Evolutionary conservation across 441 rosid genomes (phyloP), one percentile per base, ranked within the genome.

Genomic region (Caryocar brasiliense): DNA sequence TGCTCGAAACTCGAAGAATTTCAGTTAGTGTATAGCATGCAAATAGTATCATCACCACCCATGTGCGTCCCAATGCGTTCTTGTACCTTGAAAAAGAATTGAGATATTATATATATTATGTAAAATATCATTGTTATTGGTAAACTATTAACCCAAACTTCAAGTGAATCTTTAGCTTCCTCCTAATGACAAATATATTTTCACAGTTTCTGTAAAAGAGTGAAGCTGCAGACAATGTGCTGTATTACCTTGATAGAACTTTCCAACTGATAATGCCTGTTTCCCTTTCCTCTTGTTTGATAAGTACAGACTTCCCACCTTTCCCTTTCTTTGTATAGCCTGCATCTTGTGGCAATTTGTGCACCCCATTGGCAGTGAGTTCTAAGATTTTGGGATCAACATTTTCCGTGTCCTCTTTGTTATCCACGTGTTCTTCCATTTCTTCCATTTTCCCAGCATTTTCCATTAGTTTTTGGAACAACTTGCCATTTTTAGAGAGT

Each of bases 371-470:
- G 50, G 63, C 62, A 59, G 35, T 42, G 21, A 32, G 53, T 56
- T 65, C 77, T 59, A 67, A 42, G 50, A 12, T 68, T 63, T 59
- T 62, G 34, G 42, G 45, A 24, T 58, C 59, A 15, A 23, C 26
- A 56, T 28, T 66, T 44, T 68, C 46, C 9, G 26, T 47, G 9
- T 72, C 66, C 35, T 62, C 57, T 7, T 25, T 7, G 4, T 25
- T 69, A 44, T 58, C 62, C 15, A 5, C 34, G 27, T 46, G 47
- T n/a, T 75, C 80, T 56, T 77, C 75, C 73, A 73, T 62, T 40
- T 78, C 79, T 49, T 82, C 97, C 93, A 86, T 84, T 73, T 93
- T 86, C 15, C 99, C 97, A 4, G 95, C 95, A 76, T 83, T 93
- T 73, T 86, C 93, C 97, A 86, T 89, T 40, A 93, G 73, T 60